phyloP scores from a whole-genome alignment of 2,329 filamentous ascomycete genomes.

The Botrytis aclada region DNA sequence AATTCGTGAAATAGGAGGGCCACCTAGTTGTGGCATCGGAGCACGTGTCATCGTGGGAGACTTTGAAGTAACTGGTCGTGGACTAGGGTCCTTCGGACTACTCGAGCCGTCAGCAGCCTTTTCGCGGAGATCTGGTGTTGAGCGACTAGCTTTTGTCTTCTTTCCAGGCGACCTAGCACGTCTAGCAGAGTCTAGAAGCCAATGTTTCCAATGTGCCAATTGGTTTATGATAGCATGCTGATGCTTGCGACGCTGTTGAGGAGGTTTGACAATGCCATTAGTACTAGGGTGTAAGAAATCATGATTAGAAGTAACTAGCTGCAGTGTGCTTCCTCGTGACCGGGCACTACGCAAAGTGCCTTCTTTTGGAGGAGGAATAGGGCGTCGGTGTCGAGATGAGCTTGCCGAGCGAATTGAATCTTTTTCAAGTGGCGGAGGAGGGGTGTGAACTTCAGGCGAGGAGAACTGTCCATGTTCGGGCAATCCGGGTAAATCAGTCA shows the following conservation, averaged over 20 bases:
- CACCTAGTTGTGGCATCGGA: slow-evolving; percentile 36
- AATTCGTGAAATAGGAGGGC: slow-evolving; percentile 37
- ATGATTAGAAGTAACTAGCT: slow-evolving; percentile 70
- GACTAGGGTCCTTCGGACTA: slow-evolving; percentile 52
- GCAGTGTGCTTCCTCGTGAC: slow-evolving; percentile 79
- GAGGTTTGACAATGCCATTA: slow-evolving; percentile 30
- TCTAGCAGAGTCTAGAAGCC: slow-evolving; percentile 67
- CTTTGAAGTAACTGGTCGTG: slow-evolving; percentile 57
- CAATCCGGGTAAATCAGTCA: slow-evolving; percentile 74
- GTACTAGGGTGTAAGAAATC: slow-evolving; percentile 55
- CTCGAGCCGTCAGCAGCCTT: slow-evolving; percentile 44
- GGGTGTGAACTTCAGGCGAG: slow-evolving; percentile 42
- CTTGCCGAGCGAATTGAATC: slow-evolving; percentile 72
- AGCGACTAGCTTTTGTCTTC: slow-evolving; percentile 39
- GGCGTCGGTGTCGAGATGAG: slow-evolving; percentile 71
- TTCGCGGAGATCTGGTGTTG: slow-evolving; percentile 57
- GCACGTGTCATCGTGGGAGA: slow-evolving; percentile 40
- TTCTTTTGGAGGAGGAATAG: slow-evolving; percentile 85
- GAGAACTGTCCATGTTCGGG: slow-evolving; percentile 52
- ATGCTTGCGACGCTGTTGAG: slow-evolving; percentile 51
- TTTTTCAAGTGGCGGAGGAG: slow-evolving; percentile 74
- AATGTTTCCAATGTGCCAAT: slow-evolving; percentile 65
- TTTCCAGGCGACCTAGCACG: slow-evolving; percentile 55
- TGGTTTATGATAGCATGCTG: slow-evolving; percentile 65
- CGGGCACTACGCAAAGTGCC: slow-evolving; percentile 63